Evolutionary conservation across 1,284 basidiomycete species (phyloP), one percentile per base, ranked within the genome.

Genomic region (Heterobasidion annosum): DNA sequence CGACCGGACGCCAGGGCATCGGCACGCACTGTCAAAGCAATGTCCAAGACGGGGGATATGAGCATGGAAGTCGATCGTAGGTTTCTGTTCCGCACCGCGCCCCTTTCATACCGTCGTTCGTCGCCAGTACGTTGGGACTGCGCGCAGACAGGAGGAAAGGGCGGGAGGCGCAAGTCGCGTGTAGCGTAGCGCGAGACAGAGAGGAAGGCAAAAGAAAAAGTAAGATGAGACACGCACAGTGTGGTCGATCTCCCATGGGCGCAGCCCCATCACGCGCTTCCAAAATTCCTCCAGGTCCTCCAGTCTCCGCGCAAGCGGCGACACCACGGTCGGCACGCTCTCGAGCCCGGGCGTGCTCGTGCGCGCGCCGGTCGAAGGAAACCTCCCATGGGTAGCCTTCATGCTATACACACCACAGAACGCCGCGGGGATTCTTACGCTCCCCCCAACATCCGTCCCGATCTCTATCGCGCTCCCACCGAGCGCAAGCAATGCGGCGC

Each of bases 391-490:
- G 9, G 75, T 79, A 2, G 93, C 88, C 66, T 94, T 96, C 47
- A 96, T 62, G 6, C 85, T 81, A 62, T 87, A 95, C 34, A 90
- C 75, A 0, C 93, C 93, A 58, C 85, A 90, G 64, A 87, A 93
- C 2, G 79, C 76, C 0, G 91, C 74, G 0, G 93, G 93, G 54
- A 95, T 93, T 13, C 93, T 74, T 56, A 84, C 65, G 64, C 82
- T 86, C 32, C 91, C 92, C 48, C 80, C 82, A 60, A 91, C 79
- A 65, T 93, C 92, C 8, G 77, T 81, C 1, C 93, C 93, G 57
- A 92, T 74, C 0, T 93, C 93, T 1, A 93, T 65, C 0, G 82
- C 82, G 2, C 83, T 78, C 5, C 88, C 91, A 58, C 91, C 88
- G 70, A 82, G 79, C 0, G 83, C 85, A 32, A 93, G 70, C 19